Conservation (phyloP, 2,329 filamentous ascomycete species). For the Fusarium sterilihyphosum region DNA sequence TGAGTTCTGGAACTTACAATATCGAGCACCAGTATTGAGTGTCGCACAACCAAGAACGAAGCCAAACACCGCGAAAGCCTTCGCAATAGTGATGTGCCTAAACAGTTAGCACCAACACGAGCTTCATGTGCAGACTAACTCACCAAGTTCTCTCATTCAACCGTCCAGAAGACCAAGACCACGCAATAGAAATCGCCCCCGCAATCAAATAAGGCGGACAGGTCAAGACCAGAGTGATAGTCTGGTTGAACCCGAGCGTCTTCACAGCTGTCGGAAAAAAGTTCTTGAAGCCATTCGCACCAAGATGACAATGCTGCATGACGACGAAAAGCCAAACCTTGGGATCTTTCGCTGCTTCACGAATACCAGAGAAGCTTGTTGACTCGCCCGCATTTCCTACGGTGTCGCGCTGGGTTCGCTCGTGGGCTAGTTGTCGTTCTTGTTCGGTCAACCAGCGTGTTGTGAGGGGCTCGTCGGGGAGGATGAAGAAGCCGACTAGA, state of each 20-base stretch:
- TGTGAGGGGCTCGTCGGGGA: constrained; percentile 54
- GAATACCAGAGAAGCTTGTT: constrained; percentile 55
- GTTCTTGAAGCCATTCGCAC: constrained; percentile 57
- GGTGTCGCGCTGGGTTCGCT: constrained; percentile 55
- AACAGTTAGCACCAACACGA: not conserved
- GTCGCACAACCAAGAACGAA: constrained; percentile 42
- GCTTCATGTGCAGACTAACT: rapidly evolving
- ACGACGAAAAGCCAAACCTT: constrained; percentile 59
- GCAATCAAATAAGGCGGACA: constrained; percentile 57
- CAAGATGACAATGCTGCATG: constrained; percentile 62
- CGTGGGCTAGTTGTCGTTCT: constrained; percentile 53
- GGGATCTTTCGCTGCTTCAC: constrained; percentile 55
- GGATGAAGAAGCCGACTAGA: constrained; percentile 37
- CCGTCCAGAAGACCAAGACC: constrained; percentile 52
- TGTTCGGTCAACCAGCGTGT: constrained; percentile 53
- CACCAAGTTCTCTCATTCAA: constrained; percentile 57
- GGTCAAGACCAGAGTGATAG: constrained; percentile 41
- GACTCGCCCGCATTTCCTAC: constrained; percentile 54
- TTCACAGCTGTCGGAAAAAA: constrained; percentile 40
- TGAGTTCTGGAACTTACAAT: not conserved
- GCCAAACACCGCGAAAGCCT: constrained; percentile 49
- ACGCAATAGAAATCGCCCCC: constrained; percentile 18
- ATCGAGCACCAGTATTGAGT: constrained; percentile 28
- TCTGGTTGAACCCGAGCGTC: constrained; percentile 40
- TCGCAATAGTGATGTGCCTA: constrained; percentile 54